Evolutionary conservation across 164 flowering plant species (phyloP).

Genomic region (Cinnamomum micranthum): DNA sequence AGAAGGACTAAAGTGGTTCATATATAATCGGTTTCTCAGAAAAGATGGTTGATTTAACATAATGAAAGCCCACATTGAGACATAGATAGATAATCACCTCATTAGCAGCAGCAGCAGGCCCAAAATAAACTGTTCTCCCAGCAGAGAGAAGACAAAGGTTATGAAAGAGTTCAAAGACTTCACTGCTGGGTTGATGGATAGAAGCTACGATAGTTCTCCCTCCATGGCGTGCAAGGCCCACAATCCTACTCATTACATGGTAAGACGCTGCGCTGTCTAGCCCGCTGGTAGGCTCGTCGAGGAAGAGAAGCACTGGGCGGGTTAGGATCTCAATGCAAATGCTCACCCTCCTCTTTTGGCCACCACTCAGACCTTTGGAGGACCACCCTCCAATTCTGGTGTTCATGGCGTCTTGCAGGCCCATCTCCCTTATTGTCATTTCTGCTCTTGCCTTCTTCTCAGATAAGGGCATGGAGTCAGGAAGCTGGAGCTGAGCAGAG

Average conservation of each 20-base stretch:
- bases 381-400: constrained; percentile 58
- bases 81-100: constrained; percentile 24
- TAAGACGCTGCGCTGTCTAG: constrained; percentile 70
- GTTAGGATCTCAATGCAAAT: constrained; percentile 54
- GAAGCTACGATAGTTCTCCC: constrained; percentile 50
- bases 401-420: constrained; percentile 40
- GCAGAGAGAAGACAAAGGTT: constrained; percentile 56
- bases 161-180: constrained; percentile 59
- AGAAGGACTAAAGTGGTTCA: too few relatives aligned
- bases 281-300: constrained; percentile 74
- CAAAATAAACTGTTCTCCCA: constrained; percentile 65
- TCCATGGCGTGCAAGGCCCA: constrained; percentile 25
- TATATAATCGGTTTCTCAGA: too few relatives aligned
- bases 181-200: constrained; percentile 72
- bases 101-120: constrained; percentile 35
- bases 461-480: constrained; percentile 35
- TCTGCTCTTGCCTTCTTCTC: constrained; percentile 47
- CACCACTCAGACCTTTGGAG: constrained; percentile 50
- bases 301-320: constrained; percentile 47
- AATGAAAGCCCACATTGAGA: too few relatives aligned
- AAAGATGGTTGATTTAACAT: too few relatives aligned
- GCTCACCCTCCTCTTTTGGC: constrained; percentile 61
- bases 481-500: constrained; percentile 63
- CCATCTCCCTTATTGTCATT: constrained; percentile 52
- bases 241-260: constrained; percentile 40